A percentile compares a stretch with the other conserved stretches of the same genome.
Conservation (phyloP, 495 filamentous ascomycete species). For the Ramalina peruviana region DNA sequence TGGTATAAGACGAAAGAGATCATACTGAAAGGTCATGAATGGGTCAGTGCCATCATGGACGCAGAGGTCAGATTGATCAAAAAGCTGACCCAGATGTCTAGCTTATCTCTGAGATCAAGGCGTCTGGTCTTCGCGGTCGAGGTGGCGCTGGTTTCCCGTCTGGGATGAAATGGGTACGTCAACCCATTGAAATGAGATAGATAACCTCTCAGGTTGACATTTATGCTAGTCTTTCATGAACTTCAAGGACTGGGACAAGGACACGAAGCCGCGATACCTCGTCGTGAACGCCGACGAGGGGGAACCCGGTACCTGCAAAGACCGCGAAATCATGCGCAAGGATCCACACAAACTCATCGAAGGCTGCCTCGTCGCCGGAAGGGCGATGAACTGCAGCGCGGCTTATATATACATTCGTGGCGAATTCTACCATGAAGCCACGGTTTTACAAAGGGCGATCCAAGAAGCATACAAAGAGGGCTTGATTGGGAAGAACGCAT, state of each 20-base stretch:
- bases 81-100: conserved; percentile 19
- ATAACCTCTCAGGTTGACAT: conserved; percentile 14
- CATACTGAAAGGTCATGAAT: conserved; percentile 88
- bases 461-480: conserved; percentile 93
- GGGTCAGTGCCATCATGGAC: conserved; percentile 37
- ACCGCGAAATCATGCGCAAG: conserved; percentile 99
- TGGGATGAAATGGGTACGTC: conserved; percentile 88
- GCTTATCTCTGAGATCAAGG: conserved; percentile 94
- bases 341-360: conserved; percentile 98
- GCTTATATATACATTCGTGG: conserved; percentile 99
- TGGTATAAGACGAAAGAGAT: conserved; percentile 99
- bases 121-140: conserved; percentile 86
- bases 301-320: conserved; percentile 97
- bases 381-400: conserved; percentile 94
- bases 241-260: conserved; percentile 98
- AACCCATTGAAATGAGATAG: neutral
- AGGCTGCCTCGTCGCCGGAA: conserved; percentile 90
- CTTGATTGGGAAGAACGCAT: conserved; percentile 94
- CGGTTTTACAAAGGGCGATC: conserved; percentile 83
- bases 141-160: conserved; percentile 97
- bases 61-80: neutral
- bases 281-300: conserved; percentile 98
- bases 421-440: conserved; percentile 96
- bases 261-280: conserved; percentile 86
- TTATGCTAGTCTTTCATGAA: conserved; percentile 89